Percentiles rank a stretch among this genome's conserved stretches.
phyloP scores from a whole-genome alignment of 768 basidiomycete species.

The Russula virescens region DNA sequence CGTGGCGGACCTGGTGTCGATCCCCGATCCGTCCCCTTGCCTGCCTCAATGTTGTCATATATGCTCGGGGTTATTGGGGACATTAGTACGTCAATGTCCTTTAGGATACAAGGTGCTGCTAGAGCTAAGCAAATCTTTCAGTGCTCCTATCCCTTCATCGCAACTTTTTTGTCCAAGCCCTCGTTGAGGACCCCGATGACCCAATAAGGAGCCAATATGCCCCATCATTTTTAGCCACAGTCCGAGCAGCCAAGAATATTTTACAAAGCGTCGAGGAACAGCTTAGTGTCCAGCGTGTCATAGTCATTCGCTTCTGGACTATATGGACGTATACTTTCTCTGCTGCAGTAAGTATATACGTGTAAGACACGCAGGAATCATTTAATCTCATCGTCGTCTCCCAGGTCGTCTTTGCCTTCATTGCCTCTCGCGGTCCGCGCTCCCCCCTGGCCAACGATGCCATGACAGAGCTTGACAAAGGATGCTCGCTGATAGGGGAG shows the following conservation, averaged over 20 bases:
- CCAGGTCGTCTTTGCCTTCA: conserved; percentile 78
- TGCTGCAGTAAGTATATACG: conserved; percentile 48
- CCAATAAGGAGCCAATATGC: conserved; percentile 45
- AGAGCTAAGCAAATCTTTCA: conserved; percentile 24
- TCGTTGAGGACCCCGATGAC: conserved; percentile 43
- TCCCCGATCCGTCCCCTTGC: conserved; percentile 23
- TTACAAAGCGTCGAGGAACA: conserved; percentile 39
- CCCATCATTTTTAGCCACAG: conserved; percentile 47
- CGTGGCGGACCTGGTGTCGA: conserved; percentile 29
- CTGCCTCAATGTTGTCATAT: conserved; percentile 37
- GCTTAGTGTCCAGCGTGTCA: conserved; percentile 39
- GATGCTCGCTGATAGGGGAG: conserved; percentile 58
- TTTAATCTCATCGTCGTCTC: conserved; percentile 19
- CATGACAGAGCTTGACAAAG: conserved; percentile 63
- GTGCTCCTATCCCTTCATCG: conserved; percentile 53
- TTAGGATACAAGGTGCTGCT: conserved; percentile 35
- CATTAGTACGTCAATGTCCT: conserved; percentile 30
- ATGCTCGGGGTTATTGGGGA: conserved; percentile 35
- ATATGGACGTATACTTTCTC: conserved; percentile 55
- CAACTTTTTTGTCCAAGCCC: conserved; percentile 51
- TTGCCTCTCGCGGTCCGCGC: conserved; percentile 67
- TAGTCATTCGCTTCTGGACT: conserved; percentile 50
- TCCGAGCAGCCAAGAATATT: conserved; percentile 45
- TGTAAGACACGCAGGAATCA: conserved; percentile 35
- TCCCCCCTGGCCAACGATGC: conserved; percentile 63